Evolutionary conservation across 169 alveolate species (phyloP).

Genomic region (Plasmodium yoelii): DNA sequence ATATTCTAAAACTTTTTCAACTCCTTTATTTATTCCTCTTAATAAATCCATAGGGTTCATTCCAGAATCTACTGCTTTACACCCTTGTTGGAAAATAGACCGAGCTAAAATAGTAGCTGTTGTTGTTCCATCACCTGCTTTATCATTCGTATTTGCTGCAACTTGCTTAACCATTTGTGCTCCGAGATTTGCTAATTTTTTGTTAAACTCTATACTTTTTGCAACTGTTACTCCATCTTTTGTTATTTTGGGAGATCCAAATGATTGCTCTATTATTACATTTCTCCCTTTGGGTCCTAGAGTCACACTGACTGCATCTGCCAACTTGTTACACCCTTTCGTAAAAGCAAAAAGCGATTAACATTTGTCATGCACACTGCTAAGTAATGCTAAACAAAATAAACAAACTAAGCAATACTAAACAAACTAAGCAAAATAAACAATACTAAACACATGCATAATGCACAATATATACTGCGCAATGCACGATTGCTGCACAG

Average conservation of each 20-base stretch:
- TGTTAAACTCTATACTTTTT: constrained; percentile 95
- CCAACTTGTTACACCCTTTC: constrained; percentile 93
- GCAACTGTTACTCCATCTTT: constrained; percentile 99
- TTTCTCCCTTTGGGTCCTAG: constrained; percentile 99
- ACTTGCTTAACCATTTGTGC: constrained; percentile 98
- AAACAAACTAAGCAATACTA: no score
- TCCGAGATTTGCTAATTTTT: constrained; percentile 96
- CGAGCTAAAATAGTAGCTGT: constrained; percentile 99
- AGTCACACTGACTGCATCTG: constrained; percentile 99
- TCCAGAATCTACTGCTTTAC: constrained; percentile 99
- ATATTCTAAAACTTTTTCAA: constrained; percentile 82
- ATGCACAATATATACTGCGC: no score
- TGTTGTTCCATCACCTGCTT: constrained; percentile 99
- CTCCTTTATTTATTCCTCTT: constrained; percentile 90
- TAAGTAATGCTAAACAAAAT: no score
- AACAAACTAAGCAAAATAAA: no score
- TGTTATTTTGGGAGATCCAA: constrained; percentile 97
- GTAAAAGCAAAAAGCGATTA: not conserved
- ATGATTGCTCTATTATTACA: constrained; percentile 96
- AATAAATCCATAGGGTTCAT: constrained; percentile 99
- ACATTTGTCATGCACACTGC: not conserved
- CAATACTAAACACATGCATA: no score
- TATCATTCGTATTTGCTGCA: constrained; percentile 97
- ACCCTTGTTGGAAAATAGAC: constrained; percentile 98
- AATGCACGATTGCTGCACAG: not conserved